A percentile compares a stretch with the other conserved stretches of the same genome.
Evolutionary conservation across 768 basidiomycete genomes (phyloP).

Genomic region (Tylopilus felleus): DNA sequence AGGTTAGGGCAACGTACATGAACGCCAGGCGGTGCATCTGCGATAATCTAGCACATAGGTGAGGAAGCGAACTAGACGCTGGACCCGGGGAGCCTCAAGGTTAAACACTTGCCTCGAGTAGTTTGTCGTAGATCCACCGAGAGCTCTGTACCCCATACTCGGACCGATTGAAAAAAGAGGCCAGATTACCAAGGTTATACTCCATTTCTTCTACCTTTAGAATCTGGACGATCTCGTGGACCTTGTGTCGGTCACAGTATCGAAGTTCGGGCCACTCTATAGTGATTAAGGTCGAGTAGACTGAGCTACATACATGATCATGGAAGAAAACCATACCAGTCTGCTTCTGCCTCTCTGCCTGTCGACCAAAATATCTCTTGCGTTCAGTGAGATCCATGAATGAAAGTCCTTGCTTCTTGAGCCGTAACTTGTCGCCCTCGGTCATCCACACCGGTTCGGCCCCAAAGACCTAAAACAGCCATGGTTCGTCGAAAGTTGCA

Average conservation of each 20-base stretch:
- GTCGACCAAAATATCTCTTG: too few relatives aligned
- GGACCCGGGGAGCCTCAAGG: neutral
- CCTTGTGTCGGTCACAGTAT: too few relatives aligned
- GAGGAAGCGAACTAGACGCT: neutral
- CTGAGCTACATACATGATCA: too few relatives aligned
- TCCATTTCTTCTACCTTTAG: too few relatives aligned
- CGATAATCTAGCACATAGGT: slow-evolving; percentile 6
- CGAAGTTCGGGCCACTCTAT: too few relatives aligned
- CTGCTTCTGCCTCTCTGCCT: too few relatives aligned
- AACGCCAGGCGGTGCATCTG: slow-evolving; percentile 10
- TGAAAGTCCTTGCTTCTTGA: neutral
- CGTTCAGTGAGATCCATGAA: slow-evolving; percentile 6
- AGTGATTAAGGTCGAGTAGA: too few relatives aligned
- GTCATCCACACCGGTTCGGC: slow-evolving; percentile 4
- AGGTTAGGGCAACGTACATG: slow-evolving; percentile 15
- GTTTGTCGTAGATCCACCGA: slow-evolving; percentile 35
- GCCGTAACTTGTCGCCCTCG: slow-evolving; percentile 3
- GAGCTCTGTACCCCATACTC: slow-evolving; percentile 38
- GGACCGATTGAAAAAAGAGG: slow-evolving; percentile 31
- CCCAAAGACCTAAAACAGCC: slow-evolving; percentile 15
- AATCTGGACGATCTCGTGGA: too few relatives aligned
- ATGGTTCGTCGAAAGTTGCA: slow-evolving; percentile 12
- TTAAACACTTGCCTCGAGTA: slow-evolving; percentile 5
- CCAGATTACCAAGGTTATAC: slow-evolving; percentile 33
- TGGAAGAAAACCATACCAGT: too few relatives aligned